Evolutionary conservation across 129 eudicot genomes (phyloP).

Genomic region (Sambucus nigra): DNA sequence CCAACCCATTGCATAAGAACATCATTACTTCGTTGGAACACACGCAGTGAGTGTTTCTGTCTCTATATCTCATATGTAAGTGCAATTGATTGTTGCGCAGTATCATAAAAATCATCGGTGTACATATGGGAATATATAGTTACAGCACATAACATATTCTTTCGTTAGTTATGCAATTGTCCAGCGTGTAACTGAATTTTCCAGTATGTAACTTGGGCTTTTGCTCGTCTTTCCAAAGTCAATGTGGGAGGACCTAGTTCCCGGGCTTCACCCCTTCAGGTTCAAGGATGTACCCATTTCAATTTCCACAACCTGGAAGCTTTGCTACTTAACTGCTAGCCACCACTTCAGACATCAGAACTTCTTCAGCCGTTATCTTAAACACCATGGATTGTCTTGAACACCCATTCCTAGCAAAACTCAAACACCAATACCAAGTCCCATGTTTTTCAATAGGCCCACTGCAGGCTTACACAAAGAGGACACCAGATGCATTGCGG

Average conservation of each 20-base stretch:
- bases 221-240: constrained; percentile 35
- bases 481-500: constrained; percentile 31
- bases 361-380: constrained; percentile 39
- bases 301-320: constrained; percentile 6
- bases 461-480: constrained; percentile 37
- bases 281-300: constrained; percentile 38
- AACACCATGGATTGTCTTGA: constrained; percentile 40
- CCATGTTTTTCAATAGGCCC: constrained; percentile 48
- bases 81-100: too few relatives aligned
- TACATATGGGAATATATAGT: too few relatives aligned
- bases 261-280: constrained; percentile 27
- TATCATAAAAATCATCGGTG: too few relatives aligned
- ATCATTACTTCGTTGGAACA: too few relatives aligned
- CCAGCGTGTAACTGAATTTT: too few relatives aligned
- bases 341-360: not conserved
- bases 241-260: constrained; percentile 17
- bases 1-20: too few relatives aligned
- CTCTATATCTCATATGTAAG: too few relatives aligned
- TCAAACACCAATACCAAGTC: constrained; percentile 25
- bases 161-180: too few relatives aligned
- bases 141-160: too few relatives aligned
- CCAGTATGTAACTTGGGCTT: too few relatives aligned
- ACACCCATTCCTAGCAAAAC: constrained; percentile 19
- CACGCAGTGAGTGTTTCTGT: too few relatives aligned
- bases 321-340: not conserved